Base-by-base conservation (phyloP, 176 grass and related monocot species). In the Oryza rufipogon region DNA sequence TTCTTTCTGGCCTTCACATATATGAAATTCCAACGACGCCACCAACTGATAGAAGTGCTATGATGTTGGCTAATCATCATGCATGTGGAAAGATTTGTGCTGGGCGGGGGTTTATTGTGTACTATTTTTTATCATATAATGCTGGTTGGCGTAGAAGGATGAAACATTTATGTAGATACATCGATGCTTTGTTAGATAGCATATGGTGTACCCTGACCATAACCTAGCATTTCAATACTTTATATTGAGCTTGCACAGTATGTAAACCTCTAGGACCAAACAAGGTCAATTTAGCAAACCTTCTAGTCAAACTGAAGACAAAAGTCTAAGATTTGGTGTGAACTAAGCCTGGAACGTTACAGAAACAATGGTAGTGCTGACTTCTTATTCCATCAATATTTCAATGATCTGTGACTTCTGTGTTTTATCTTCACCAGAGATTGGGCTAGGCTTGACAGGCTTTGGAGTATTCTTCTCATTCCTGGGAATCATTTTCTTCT, bases 401-500 rank as follows among this genome's bases (percentile, higher is more conserved):
- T 82, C 4, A 17, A 70, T 85, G 71, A 83, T 67, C 22, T 38
- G 47, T 75, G 45, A 26, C n/a, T 16, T 73, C 36, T 80, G 70
- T 60, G 66, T 71, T 84, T 82, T 45, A 39, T 87, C 34, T 79
- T 66, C 19, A 79, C 16, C 86, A 95, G 96, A 98, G 77, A 98
- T 95, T 79, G 93, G 96, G 17, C 89, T 98, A 23, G 93, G 96
- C 20, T 80, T 98, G 75, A 98, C 96, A 75, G 93, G 96, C 54
- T 98, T 98, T 75, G 96, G 96, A 87, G 67, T 98, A 81, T 95
- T 98, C 81, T 98, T 98, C 87, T 98, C 93, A 47, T 89, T 98
- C 58, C 81, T 98, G 80, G 96, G 96, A 70, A 92, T 98, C 39
- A 69, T 99, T 72, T 99, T 96, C 84, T 90, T 99, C 86, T 99